A percentile compares a stretch with the other conserved stretches of the same genome.
Evolutionary conservation across 139 green algal genomes (phyloP).

Genomic region (Nannochloris sp.): DNA sequence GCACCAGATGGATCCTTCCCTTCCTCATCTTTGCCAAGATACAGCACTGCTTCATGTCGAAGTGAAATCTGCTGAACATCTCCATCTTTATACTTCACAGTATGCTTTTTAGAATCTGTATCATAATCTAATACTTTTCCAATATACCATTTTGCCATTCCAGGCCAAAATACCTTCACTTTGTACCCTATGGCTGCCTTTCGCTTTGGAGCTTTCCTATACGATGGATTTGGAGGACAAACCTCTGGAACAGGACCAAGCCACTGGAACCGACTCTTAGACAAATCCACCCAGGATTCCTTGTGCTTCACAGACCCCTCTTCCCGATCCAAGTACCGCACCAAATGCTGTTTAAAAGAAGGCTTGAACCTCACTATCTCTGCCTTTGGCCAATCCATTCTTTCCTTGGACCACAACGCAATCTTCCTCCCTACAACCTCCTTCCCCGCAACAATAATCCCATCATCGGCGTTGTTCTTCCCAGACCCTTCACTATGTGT

Average conservation of each 20-base stretch:
- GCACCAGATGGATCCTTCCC: background rate
- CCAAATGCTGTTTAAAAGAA: conserved; percentile 21
- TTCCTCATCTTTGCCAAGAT: conserved; percentile 9
- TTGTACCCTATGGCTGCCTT: conserved; percentile 27
- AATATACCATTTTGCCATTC: conserved; percentile 48
- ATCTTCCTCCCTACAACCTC: conserved; percentile 36
- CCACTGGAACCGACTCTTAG: conserved; percentile 42
- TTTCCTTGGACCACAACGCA: conserved; percentile 19
- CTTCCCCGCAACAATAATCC: conserved; percentile 17
- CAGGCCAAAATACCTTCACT: conserved; percentile 52
- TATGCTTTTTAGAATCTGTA: conserved; percentile 25
- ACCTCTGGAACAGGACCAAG: conserved; percentile 3
- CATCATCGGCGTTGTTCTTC: background rate
- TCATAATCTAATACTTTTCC: conserved; percentile 44
- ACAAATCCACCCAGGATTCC: conserved; percentile 38
- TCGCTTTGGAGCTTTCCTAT: background rate
- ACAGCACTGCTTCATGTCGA: conserved; percentile 45
- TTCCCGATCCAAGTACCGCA: conserved; percentile 22
- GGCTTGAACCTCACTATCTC: conserved; percentile 10
- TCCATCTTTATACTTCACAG: conserved; percentile 48
- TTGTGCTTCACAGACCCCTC: conserved; percentile 12
- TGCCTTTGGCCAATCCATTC: conserved; percentile 29
- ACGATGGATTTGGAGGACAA: conserved; percentile 37
- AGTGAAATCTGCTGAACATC: conserved; percentile 39
- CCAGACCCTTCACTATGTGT: background rate